Percentiles rank a stretch among this genome's conserved stretches.
These are phyloP conservation scores for Corinectria fuckeliana DNA, from an alignment of 2,329 filamentous ascomycete genomes.

Conservation along the genomic window DNA sequence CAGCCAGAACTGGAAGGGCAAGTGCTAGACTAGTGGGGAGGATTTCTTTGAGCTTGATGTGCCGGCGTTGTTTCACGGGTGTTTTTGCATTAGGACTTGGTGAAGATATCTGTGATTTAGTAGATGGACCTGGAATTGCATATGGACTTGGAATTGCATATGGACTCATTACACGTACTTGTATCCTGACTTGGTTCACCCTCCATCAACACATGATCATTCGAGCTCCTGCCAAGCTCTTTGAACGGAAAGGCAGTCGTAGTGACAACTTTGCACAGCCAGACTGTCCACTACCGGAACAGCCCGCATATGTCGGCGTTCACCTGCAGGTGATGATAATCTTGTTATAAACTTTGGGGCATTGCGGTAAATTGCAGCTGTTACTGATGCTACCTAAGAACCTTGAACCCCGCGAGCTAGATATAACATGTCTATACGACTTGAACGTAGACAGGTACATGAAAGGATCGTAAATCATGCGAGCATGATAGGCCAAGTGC, in stretches of 20 bases:
- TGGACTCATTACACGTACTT: too few species aligned
- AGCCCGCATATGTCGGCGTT: not conserved
- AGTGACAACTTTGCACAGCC: too few species aligned
- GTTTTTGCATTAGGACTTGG: not conserved
- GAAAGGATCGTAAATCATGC: constrained; percentile 40
- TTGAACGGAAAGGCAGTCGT: not conserved
- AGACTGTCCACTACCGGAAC: too few species aligned
- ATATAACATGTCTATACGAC: constrained; percentile 17
- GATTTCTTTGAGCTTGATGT: not conserved
- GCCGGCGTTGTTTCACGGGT: constrained; percentile 7
- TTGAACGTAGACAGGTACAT: constrained; percentile 11
- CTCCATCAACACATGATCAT: too few species aligned
- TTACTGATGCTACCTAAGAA: constrained; percentile 26
- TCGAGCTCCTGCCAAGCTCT: too few species aligned
- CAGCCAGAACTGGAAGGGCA: constrained; percentile 60
- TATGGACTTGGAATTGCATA: too few species aligned
- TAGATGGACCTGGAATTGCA: not conserved
- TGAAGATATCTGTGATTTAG: not conserved
- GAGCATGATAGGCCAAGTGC: constrained; percentile 33
- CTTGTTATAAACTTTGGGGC: constrained; percentile 5
- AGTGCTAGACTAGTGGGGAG: constrained; percentile 47
- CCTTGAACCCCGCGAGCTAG: constrained; percentile 12
- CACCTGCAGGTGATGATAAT: not conserved
- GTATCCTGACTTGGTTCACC: too few species aligned
- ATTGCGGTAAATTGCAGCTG: constrained; percentile 29